Evolutionary conservation across 2,329 filamentous ascomycete genomes (phyloP), one percentile per base, ranked within the genome.

Genomic region (Myriosclerotinia duriaeana): DNA sequence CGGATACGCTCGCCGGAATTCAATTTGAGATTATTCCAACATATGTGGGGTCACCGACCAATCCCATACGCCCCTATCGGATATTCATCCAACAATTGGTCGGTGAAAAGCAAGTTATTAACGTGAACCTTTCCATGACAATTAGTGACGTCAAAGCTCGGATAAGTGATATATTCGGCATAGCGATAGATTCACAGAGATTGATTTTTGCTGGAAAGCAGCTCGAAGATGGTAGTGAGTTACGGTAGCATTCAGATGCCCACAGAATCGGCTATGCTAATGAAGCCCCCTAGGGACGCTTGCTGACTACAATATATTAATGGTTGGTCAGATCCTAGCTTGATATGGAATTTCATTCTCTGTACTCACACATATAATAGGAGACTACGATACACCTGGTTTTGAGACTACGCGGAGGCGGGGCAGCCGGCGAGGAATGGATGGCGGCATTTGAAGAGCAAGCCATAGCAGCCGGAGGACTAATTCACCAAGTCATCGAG

Each of bases 101-200:
- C 87, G 93, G 93, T 85, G 97, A 97, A 90, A 97, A 93, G 82
- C 96, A 97, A 87, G 96, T 92, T 84, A 89, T 97, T 78, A 92
- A 96, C 89, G 92, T 96, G 81, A 92, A 96, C 89, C 95, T 91
- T 79, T 91, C 87, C 80, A 93, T 97, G 85, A 97, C 92, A 79
- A 96, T 97, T 85, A 92, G 96, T 88, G 97, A 97, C 87, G 92
- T 97, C 83, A 97, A 97, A 89, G 89, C 88, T 85, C 96, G 96
- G 90, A 96, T 97, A 82, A 92, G 96, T 86, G 92, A 96, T 84
- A 96, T 96, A 90, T 93, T 96, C 85, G 93, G 93, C 77, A 96
- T 96, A 75, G 92, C 93, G 77, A 92, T 92, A 73, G 93, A 96
- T 83, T 92, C 96, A 82, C 93, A 97, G 87, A 92, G 93, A 79